Evolutionary conservation across 306 rosid genomes (phyloP).

Genomic region (Acacia acuminata): DNA sequence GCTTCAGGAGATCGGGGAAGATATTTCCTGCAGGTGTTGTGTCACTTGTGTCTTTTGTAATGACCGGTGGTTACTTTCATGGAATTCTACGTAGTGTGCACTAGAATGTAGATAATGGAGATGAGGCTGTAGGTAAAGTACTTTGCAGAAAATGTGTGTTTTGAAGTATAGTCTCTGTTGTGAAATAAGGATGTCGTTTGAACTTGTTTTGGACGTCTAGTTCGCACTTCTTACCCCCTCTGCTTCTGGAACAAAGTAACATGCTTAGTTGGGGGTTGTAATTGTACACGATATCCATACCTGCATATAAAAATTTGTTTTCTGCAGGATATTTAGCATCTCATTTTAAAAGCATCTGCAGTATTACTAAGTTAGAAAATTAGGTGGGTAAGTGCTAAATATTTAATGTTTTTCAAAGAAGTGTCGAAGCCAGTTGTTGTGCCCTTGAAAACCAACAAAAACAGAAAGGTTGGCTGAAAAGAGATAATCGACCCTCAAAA

Average conservation of each 20-base stretch:
- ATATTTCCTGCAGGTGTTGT: slow-evolving; percentile 95
- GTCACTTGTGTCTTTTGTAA: slow-evolving; percentile 80
- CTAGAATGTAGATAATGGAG: slow-evolving; percentile 43
- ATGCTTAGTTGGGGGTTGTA: slow-evolving; percentile 13
- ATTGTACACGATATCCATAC: slow-evolving; percentile 3
- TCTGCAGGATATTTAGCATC: not conserved
- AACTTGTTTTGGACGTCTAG: not conserved
- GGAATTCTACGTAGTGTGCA: slow-evolving; percentile 83
- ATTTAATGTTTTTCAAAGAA: not conserved
- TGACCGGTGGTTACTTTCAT: slow-evolving; percentile 95
- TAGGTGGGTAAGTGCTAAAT: not conserved
- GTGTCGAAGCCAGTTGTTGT: not conserved
- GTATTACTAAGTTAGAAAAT: not conserved
- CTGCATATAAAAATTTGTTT: not conserved
- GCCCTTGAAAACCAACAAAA: not conserved
- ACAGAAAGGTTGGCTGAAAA: not conserved
- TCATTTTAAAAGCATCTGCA: not conserved
- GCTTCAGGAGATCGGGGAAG: slow-evolving; percentile 91
- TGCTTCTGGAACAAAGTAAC: not conserved
- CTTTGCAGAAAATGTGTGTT: slow-evolving; percentile 23
- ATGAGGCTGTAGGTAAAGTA: slow-evolving; percentile 22
- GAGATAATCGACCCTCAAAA: not conserved
- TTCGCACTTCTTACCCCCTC: not conserved
- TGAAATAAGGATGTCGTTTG: slow-evolving; percentile 30
- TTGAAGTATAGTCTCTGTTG: slow-evolving; percentile 12